A percentile compares a stretch with the other conserved stretches of the same genome.
These are phyloP conservation scores for Penicillium italicum DNA, from an alignment of 2,329 filamentous ascomycete genomes.

Conservation along the genomic window DNA sequence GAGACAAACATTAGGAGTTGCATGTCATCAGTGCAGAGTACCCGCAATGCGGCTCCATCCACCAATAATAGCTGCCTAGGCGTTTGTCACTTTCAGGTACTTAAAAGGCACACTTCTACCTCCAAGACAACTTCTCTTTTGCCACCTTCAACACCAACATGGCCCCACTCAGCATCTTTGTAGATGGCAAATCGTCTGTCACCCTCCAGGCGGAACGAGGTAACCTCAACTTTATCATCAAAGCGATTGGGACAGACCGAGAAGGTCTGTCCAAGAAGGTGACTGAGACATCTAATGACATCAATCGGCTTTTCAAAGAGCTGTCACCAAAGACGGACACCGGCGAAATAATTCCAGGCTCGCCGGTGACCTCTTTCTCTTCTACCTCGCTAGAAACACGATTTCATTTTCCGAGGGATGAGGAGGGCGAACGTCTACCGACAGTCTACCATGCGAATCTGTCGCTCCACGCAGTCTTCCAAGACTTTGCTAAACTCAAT, in stretches of 20 bases:
- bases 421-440: too few species aligned
- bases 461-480: too few species aligned
- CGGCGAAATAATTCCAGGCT: slow-evolving; percentile 8
- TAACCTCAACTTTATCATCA: slow-evolving; percentile 8
- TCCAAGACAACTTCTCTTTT: background rate
- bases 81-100: background rate
- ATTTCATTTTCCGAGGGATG: background rate
- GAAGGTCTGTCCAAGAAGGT: slow-evolving; percentile 13
- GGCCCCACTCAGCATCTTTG: slow-evolving; percentile 16
- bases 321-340: slow-evolving; percentile 9
- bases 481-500: too few species aligned
- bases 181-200: slow-evolving; percentile 14
- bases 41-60: background rate
- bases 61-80: background rate
- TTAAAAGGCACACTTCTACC: background rate
- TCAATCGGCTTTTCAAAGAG: slow-evolving; percentile 10
- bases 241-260: slow-evolving; percentile 6
- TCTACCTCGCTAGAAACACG: slow-evolving; percentile 12
- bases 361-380: slow-evolving; percentile 21
- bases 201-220: slow-evolving; percentile 14
- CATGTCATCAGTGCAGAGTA: background rate
- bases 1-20: background rate
- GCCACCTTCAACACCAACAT: slow-evolving; percentile 1
- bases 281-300: slow-evolving; percentile 6
- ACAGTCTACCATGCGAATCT: too few species aligned